A percentile compares a stretch with the other conserved stretches of the same genome.
Evolutionary conservation across 2,329 filamentous ascomycete genomes (phyloP).

Genomic region (Lithohypha guttulata): DNA sequence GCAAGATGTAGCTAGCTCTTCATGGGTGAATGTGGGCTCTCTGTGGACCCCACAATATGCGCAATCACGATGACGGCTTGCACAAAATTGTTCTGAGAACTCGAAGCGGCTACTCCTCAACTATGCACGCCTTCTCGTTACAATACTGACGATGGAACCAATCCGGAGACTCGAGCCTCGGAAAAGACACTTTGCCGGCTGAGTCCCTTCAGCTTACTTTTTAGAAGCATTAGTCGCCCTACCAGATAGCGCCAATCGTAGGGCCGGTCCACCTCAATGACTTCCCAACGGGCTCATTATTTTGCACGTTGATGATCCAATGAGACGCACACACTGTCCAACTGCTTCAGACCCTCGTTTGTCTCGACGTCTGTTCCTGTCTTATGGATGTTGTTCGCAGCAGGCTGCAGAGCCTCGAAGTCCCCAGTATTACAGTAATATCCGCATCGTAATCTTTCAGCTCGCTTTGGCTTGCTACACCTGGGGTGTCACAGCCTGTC

Average conservation of each 20-base stretch:
- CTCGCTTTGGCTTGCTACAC: neutral
- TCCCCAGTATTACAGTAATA: constrained; percentile 10
- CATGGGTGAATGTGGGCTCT: too few species aligned
- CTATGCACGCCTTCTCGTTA: too few species aligned
- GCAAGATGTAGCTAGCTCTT: too few species aligned
- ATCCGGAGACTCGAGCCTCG: constrained; percentile 4
- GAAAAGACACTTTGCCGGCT: constrained; percentile 1
- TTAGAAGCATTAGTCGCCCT: neutral
- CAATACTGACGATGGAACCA: neutral
- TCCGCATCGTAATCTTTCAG: constrained; percentile 9
- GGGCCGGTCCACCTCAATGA: neutral
- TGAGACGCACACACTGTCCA: neutral
- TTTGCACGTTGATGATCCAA: neutral
- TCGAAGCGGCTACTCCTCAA: neutral
- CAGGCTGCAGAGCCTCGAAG: constrained; percentile 1
- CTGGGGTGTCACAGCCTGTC: constrained; percentile 9
- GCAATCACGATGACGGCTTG: neutral
- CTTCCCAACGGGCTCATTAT: neutral
- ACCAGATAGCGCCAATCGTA: neutral
- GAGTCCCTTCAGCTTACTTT: constrained; percentile 1
- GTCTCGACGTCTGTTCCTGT: neutral
- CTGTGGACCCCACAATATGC: too few species aligned
- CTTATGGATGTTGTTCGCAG: neutral
- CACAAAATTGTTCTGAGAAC: constrained; percentile 1
- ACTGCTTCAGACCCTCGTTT: neutral